Percentiles rank a stretch among this genome's conserved stretches.
These are phyloP conservation scores for Nannochloropsis gaditana DNA, from an alignment of 108 stramenopile genomes.

Conservation along the genomic window DNA sequence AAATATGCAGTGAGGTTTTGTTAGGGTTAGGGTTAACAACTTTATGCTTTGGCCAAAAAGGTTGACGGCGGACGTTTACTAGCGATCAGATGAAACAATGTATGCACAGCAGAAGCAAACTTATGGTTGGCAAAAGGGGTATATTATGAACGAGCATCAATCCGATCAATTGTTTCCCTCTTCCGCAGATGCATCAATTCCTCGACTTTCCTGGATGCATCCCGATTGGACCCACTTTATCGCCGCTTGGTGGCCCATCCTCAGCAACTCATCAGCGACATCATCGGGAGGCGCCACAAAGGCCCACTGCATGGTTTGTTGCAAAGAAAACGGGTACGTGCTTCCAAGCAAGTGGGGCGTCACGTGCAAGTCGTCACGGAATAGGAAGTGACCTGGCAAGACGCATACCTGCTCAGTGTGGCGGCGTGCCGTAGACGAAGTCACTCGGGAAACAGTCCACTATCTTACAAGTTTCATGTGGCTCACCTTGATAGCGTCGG, in stretches of 20 bases:
- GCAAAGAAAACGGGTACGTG: not conserved
- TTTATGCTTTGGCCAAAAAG: too few relatives aligned
- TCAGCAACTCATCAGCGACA: not conserved
- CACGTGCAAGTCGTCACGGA: not conserved
- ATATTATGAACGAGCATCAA: too few relatives aligned
- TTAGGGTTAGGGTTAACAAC: too few relatives aligned
- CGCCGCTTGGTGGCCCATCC: constrained; percentile 1
- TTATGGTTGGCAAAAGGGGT: too few relatives aligned
- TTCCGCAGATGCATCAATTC: not conserved
- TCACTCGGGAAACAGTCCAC: too few relatives aligned
- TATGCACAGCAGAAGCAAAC: too few relatives aligned
- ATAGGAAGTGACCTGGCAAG: constrained; percentile 1
- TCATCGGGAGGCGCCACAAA: constrained; percentile 13
- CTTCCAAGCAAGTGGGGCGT: not conserved
- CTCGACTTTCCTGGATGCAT: not conserved
- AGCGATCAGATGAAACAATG: too few relatives aligned
- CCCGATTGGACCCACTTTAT: constrained; percentile 5
- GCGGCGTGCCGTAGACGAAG: too few relatives aligned
- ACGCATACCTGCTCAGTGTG: not conserved
- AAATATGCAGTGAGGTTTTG: too few relatives aligned
- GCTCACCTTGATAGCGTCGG: not conserved
- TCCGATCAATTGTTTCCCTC: too few relatives aligned
- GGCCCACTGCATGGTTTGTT: not conserved
- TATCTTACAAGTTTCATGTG: too few relatives aligned
- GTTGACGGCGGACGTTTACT: too few relatives aligned